Evolutionary conservation across 352 stramenopile species (phyloP).

Genomic region (Bremia lactucae): DNA sequence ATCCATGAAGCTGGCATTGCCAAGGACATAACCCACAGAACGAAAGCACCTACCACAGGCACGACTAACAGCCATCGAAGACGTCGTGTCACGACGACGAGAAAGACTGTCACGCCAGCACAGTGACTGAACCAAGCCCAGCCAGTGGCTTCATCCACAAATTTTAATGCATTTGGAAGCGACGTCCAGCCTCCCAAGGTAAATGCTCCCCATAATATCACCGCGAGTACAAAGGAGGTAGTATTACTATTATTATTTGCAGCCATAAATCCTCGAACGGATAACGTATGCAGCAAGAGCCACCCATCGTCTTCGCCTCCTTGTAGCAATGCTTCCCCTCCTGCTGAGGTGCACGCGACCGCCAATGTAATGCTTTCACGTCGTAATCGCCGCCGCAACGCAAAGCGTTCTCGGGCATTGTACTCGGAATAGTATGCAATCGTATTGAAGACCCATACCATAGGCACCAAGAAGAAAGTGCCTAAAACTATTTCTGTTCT

Average conservation of each 20-base stretch:
- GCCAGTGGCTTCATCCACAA: conserved; percentile 74
- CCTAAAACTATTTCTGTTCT: conserved; percentile 44
- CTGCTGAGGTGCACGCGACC: conserved; percentile 41
- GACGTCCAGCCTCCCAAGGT: conserved; percentile 67
- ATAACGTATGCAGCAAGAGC: conserved; percentile 21
- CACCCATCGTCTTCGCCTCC: conserved; percentile 20
- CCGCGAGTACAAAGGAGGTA: conserved; percentile 45
- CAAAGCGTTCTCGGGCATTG: conserved; percentile 70
- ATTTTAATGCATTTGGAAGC: conserved; percentile 69
- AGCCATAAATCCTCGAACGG: conserved; percentile 18
- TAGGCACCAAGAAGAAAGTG: conserved; percentile 55
- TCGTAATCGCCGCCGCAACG: conserved; percentile 49
- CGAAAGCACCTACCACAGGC: conserved; percentile 42
- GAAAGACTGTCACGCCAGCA: conserved; percentile 58
- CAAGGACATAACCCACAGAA: conserved; percentile 71
- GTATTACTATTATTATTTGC: conserved; percentile 29
- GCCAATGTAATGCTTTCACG: conserved; percentile 73
- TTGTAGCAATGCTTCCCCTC: conserved; percentile 17
- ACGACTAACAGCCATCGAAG: conserved; percentile 70
- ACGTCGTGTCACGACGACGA: conserved; percentile 62
- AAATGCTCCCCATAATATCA: conserved; percentile 67
- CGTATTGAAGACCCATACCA: conserved; percentile 77
- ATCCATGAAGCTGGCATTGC: conserved; percentile 72
- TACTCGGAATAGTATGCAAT: conserved; percentile 84
- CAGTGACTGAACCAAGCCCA: conserved; percentile 84